Conservation (phyloP, 1,139 yeast species). For the Yamadazyma epiphylla region DNA sequence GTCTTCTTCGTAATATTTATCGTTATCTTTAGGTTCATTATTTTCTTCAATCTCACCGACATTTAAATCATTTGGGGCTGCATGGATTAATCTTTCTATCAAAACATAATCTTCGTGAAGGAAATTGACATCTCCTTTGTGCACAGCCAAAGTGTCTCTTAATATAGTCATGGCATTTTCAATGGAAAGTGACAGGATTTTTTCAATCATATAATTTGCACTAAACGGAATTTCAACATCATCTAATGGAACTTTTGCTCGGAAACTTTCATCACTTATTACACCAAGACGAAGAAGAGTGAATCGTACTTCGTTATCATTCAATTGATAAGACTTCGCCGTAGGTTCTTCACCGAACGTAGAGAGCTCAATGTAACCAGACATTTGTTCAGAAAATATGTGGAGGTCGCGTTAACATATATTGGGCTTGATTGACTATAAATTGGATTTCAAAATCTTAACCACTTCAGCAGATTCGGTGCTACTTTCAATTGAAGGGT, state of each 20-base stretch:
- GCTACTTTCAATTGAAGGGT: conserved; percentile 36
- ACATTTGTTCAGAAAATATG: background rate
- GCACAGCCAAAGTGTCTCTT: conserved; percentile 36
- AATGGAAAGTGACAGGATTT: conserved; percentile 18
- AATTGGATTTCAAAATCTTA: conserved; percentile 19
- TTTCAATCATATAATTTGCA: conserved; percentile 28
- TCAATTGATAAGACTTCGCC: conserved; percentile 6
- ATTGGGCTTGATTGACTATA: conserved; percentile 4
- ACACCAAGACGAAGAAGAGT: conserved; percentile 28
- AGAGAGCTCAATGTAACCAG: conserved; percentile 11
- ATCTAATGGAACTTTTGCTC: conserved; percentile 9
- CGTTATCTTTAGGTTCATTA: conserved; percentile 2
- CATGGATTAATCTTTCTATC: conserved; percentile 26
- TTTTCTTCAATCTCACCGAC: conserved; percentile 8
- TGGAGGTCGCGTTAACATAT: background rate
- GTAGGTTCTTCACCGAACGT: conserved; percentile 1
- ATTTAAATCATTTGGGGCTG: conserved; percentile 16
- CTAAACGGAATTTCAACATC: conserved; percentile 17
- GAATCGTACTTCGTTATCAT: conserved; percentile 22
- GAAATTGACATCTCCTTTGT: conserved; percentile 41
- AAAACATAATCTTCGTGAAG: conserved; percentile 33
- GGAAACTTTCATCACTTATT: conserved; percentile 25
- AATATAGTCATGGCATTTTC: conserved; percentile 29
- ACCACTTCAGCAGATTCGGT: conserved; percentile 30
- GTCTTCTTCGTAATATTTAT: conserved; percentile 10